Percentiles rank a stretch among this genome's conserved stretches.
phyloP scores from a whole-genome alignment of 2,329 filamentous ascomycete genomes.

The Pseudogymnoascus sp. region DNA sequence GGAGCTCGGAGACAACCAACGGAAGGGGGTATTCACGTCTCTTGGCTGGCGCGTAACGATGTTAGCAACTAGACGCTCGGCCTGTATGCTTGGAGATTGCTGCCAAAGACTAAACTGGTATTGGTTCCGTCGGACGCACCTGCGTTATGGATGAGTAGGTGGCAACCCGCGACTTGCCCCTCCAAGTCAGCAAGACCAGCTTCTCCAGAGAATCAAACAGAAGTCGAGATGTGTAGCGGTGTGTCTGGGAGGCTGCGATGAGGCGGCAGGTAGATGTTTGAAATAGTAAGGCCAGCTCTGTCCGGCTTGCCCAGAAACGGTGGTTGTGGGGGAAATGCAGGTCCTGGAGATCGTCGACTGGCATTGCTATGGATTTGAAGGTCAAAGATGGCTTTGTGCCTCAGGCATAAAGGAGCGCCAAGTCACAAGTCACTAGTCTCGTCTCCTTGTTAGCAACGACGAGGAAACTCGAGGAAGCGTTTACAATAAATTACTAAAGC shows the following conservation, averaged over 20 bases:
- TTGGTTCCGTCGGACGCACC: constrained; percentile 2
- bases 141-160: constrained; percentile 5
- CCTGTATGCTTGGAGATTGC: neutral
- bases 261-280: neutral
- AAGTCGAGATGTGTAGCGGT: neutral
- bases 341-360: constrained; percentile 8
- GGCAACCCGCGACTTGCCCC: constrained; percentile 8
- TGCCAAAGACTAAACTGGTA: neutral
- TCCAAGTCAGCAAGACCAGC: constrained; percentile 8
- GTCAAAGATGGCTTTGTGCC: constrained; percentile 6
- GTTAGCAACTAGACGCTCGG: neutral
- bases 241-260: neutral
- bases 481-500: neutral
- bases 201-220: neutral
- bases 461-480: neutral
- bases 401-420: neutral
- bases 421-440: neutral
- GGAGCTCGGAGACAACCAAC: constrained; percentile 5
- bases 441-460: neutral
- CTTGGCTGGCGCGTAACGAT: neutral
- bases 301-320: constrained; percentile 6
- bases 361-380: constrained; percentile 8
- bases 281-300: neutral
- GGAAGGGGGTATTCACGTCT: neutral
- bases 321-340: constrained; percentile 9